Base-by-base conservation (phyloP, 441 rosid species). In the Euphorbia celastroides region DNA sequence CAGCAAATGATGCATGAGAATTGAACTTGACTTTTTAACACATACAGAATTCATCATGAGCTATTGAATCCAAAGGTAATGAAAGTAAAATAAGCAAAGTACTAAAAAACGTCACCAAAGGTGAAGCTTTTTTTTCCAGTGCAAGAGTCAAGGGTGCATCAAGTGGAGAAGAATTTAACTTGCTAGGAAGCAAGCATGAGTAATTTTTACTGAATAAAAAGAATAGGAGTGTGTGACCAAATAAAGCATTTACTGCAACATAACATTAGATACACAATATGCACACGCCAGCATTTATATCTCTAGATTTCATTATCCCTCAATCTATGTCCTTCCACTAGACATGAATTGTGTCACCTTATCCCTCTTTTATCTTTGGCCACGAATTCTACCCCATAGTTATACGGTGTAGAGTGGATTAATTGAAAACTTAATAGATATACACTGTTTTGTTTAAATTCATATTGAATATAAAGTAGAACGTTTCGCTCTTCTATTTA, bases 201-300 rank as follows among this genome's bases (percentile, higher is more conserved):
- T 56, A 62, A 76, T 44, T 68, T 46, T 58, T 9, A 34, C 38
- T 34, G 38, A 34, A 34, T 51, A 68, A 38, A 28, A 66, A 34
- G 38, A 34, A 34, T 34, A 34, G 38, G 82, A 81, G 80, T 78
- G 86, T 69, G 62, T 68, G 80, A 75, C 81, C 82, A 73, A 72
- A 71, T 60, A 68, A 75, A 77, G 84, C 90, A 78, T 80, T 86
- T 77, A 82, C 76, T 72, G 55, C 81, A 70, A 61, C 69, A 22
- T 8, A 11, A 32, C 27, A 36, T 66, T 2, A 64, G 57, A 4
- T 60, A 81, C 66, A 61, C 75, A 64, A 62, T 59, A 64, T 73
- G 81, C 79, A 80, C 92, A 80, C 85, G 92, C 84, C 78, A 82
- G 84, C 84, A 79, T 89, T 84, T 80, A 86, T 81, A 74, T 74